Evolutionary conservation across 768 basidiomycete genomes (phyloP), one percentile per base, ranked within the genome.

Genomic region (Trametes elegans): DNA sequence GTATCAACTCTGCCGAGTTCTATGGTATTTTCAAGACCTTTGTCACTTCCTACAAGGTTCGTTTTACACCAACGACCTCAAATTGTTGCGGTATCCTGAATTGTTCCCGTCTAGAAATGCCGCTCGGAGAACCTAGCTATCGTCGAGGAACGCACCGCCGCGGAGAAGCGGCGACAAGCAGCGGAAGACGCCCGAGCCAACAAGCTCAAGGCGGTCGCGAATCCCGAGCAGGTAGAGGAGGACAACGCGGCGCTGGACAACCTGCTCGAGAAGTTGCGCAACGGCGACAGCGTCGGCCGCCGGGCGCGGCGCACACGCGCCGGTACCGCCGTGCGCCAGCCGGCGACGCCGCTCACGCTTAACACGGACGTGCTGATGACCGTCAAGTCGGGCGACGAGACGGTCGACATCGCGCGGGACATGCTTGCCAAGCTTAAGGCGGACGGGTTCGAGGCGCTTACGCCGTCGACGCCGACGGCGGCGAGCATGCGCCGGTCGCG

Each of bases 1-100:
- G 76, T 58, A 85, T 88, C 82, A 73, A 87, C 43, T 92, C 93
- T 0, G 79, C 88, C 3, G 96, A 98, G 65, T 99, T 98, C 74
- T 99, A 93, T 72, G 93, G 85, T 11, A 86, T 96, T 63, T 98
- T 98, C 82, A 94, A 97, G 74, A 97, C 92, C 2, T 99, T 99
- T 64, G 82, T 95, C 24, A 95, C 88, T 0, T 96, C 94, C 2
- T 99, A 95, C 71, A 87, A 78, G 79, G 90, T 90, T 24, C n/a
- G 46, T 46, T 24, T 28, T 24, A 13, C 7, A 8, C 10, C n/a
- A n/a, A 16, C 26, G 16, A 21, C 18, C 9, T 29, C 16, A 14
- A 1, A 3, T 49, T 16, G 11, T n/a, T 47, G 26, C n/a, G n/a
- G 18, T 27, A 16, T 27, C 16, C 6, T 42, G 9, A 19, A 21